Conservation (phyloP, 23 red algal genomes). For the Gracilaria gracilis region DNA sequence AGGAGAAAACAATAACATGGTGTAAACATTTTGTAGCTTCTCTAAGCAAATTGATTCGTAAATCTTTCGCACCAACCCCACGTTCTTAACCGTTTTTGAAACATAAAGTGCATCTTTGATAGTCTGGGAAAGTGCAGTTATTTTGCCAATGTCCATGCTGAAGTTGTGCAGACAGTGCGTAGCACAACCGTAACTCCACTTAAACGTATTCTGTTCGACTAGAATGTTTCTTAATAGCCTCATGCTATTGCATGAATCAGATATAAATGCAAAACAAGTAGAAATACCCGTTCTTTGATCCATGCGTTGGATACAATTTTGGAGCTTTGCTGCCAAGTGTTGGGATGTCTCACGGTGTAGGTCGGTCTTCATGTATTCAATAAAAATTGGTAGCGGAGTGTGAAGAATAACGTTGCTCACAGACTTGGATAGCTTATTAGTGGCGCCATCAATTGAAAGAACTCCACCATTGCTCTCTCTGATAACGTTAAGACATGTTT, state of each 20-base stretch:
- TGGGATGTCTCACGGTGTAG: conserved; percentile 20
- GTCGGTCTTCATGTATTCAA: conserved; percentile 39
- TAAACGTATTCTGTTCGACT: background rate
- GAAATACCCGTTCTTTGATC: background rate
- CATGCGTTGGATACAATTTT: background rate
- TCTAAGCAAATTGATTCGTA: conserved; percentile 18
- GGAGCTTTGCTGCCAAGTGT: background rate
- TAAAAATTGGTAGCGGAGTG: conserved; percentile 16
- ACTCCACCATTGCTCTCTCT: conserved; percentile 10
- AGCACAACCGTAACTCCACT: conserved; percentile 12
- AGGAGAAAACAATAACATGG: conserved; percentile 29
- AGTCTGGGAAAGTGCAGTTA: background rate
- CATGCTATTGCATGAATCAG: conserved; percentile 29
- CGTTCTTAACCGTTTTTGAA: conserved; percentile 13
- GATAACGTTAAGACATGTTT: background rate
- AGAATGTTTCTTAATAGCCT: conserved; percentile 4
- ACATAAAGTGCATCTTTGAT: conserved; percentile 28
- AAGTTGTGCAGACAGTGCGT: conserved; percentile 14
- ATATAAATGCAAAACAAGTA: conserved; percentile 27
- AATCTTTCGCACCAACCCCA: conserved; percentile 8
- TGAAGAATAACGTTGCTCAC: conserved; percentile 37
- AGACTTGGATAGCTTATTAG: conserved; percentile 25
- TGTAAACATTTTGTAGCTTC: background rate
- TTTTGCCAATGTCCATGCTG: background rate
- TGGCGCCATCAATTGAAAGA: conserved; percentile 24